Evolutionary conservation across 83 land plant species (phyloP).

Genomic region (Diphasiastrum complanatum): DNA sequence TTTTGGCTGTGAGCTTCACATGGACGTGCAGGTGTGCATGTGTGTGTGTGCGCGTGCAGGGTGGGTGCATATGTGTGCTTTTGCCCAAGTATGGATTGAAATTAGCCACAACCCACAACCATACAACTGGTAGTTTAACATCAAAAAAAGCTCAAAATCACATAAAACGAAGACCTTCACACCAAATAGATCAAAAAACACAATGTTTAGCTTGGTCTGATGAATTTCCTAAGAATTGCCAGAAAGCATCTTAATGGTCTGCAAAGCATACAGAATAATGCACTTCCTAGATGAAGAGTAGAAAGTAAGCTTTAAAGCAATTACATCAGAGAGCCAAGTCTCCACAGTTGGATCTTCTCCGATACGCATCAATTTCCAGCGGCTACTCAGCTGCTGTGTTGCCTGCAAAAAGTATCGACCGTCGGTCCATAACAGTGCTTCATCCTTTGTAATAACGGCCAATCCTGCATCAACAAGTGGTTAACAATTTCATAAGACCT

Average conservation of each 20-base stretch:
- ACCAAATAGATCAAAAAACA: no score
- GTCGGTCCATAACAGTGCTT: slow-evolving; percentile 92
- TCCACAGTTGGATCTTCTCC: slow-evolving; percentile 86
- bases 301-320: slow-evolving; percentile 10
- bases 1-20: no score
- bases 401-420: slow-evolving; percentile 99
- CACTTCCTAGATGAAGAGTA: neutral
- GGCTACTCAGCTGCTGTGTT: slow-evolving; percentile 60
- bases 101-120: no score
- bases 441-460: slow-evolving; percentile 64
- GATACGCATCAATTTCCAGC: slow-evolving; percentile 91
- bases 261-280: neutral
- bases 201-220: no score
- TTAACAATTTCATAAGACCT: no score
- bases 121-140: neutral
- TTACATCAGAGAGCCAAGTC: slow-evolving; percentile 83
- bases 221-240: no score
- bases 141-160: slow-evolving; percentile 6
- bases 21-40: no score
- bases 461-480: slow-evolving; percentile 43
- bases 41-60: no score
- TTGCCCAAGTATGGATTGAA: no score
- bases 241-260: neutral
- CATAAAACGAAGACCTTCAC: no score
- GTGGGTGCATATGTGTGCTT: no score